These are phyloP conservation scores for Aureobasidium sp. DNA, from an alignment of 2,329 filamentous ascomycete genomes.

Conservation along the genomic window DNA sequence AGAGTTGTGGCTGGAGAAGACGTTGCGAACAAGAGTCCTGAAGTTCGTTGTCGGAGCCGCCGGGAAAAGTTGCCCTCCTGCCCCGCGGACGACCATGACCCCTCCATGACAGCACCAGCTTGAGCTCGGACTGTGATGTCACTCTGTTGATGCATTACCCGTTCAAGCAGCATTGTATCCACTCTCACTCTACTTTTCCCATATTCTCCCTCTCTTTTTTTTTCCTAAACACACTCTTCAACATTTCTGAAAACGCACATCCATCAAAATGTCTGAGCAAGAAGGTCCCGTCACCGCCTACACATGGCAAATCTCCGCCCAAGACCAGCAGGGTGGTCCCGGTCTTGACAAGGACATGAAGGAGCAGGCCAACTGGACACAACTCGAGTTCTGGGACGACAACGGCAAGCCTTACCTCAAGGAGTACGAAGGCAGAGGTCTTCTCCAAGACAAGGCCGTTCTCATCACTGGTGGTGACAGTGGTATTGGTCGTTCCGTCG, in stretches of 20 bases:
- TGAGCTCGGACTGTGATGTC: neutral
- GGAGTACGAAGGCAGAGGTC: constrained; percentile 26
- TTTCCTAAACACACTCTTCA: neutral
- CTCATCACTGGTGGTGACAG: constrained; percentile 23
- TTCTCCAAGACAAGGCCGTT: constrained; percentile 26
- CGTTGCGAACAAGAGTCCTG: neutral
- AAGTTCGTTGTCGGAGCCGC: neutral
- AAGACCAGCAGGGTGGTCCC: constrained; percentile 26
- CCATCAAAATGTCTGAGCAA: constrained; percentile 12
- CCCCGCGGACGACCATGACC: neutral
- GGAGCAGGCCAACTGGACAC: constrained; percentile 26
- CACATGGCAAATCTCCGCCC: constrained; percentile 23
- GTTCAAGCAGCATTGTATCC: neutral
- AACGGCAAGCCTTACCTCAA: constrained; percentile 26
- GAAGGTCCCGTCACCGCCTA: constrained; percentile 19
- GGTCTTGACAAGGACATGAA: constrained; percentile 26
- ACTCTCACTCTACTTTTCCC: neutral
- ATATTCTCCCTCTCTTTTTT: neutral
- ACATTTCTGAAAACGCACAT: neutral
- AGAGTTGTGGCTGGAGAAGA: neutral
- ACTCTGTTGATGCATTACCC: neutral
- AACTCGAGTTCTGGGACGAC: constrained; percentile 26
- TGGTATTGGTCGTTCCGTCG: constrained; percentile 45
- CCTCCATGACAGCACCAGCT: neutral
- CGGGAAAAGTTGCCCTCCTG: neutral